These are phyloP conservation scores for Dictyostelium citrinum DNA, from an alignment of 78 protist species.

Conservation along the genomic window DNA sequence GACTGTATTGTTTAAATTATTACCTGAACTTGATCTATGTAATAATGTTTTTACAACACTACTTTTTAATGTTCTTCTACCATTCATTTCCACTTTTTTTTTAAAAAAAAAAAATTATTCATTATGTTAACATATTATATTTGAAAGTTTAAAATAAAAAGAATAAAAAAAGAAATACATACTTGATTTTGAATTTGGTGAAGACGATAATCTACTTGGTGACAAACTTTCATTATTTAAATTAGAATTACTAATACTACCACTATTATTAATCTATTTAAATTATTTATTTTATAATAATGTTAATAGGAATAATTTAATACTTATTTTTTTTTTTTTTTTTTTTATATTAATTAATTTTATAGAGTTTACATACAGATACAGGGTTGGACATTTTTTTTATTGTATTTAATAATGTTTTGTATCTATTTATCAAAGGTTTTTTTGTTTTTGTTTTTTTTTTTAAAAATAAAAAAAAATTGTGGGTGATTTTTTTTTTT, in stretches of 20 bases:
- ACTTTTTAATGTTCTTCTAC: constrained; percentile 46
- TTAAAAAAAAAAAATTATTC: no score
- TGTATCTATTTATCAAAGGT: no score
- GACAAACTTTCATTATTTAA: neutral
- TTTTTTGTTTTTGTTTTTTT: no score
- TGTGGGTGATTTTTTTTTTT: neutral
- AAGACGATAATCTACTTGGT: neutral
- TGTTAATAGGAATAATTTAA: no score
- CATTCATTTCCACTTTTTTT: neutral
- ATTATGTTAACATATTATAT: no score
- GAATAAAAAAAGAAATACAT: neutral
- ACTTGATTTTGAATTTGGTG: constrained; percentile 25
- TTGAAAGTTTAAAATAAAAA: no score
- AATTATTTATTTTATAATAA: no score
- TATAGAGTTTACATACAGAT: neutral
- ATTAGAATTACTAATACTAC: neutral
- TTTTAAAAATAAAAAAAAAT: neutral
- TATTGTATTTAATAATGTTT: neutral
- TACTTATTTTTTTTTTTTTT: no score
- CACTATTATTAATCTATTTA: neutral
- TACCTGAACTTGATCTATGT: constrained; percentile 54
- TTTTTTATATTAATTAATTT: no score
- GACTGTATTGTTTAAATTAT: neutral
- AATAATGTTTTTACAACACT: constrained; percentile 34
- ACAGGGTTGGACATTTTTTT: constrained; percentile 10